phyloP scores from a whole-genome alignment of 805 yeast species.

The Clavispora asparagi region DNA sequence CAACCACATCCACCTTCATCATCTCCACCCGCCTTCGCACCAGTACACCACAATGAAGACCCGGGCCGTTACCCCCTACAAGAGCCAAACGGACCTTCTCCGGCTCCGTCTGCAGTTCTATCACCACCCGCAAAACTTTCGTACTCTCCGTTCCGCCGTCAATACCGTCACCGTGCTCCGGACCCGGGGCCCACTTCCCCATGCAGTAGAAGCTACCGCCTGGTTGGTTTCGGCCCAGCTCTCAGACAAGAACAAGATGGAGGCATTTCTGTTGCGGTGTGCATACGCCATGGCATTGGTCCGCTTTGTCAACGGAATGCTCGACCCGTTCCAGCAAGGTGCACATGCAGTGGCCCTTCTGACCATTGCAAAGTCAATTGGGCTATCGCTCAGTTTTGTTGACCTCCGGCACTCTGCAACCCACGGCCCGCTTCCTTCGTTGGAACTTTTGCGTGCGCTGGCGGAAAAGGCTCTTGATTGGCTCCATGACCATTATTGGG shows the following conservation, averaged over 20 bases:
- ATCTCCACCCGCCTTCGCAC: not conserved
- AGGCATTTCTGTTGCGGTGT: constrained; percentile 33
- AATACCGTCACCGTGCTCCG: constrained; percentile 44
- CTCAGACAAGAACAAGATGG: constrained; percentile 28
- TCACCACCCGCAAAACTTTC: not conserved
- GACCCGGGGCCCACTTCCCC: constrained; percentile 65
- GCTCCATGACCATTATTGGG: constrained; percentile 76
- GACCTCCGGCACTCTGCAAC: constrained; percentile 89
- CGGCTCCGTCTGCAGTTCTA: constrained; percentile 7
- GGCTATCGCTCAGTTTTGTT: constrained; percentile 77
- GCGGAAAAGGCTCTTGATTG: constrained; percentile 62
- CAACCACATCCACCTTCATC: not conserved
- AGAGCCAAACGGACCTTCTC: constrained; percentile 5
- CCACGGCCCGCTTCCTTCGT: constrained; percentile 76
- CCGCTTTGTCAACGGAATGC: constrained; percentile 83
- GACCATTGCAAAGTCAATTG: constrained; percentile 60
- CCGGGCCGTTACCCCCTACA: constrained; percentile 8
- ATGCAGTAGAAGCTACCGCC: constrained; percentile 64
- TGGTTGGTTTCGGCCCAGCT: constrained; percentile 48
- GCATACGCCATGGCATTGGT: constrained; percentile 71
- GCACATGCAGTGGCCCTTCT: constrained; percentile 75
- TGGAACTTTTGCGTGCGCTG: constrained; percentile 61
- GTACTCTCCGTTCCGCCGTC: not conserved
- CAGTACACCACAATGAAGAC: not conserved
- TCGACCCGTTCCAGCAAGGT: constrained; percentile 83